Conservation (phyloP, 2,329 filamentous ascomycete genomes). For the Lachnum nothofagi region DNA sequence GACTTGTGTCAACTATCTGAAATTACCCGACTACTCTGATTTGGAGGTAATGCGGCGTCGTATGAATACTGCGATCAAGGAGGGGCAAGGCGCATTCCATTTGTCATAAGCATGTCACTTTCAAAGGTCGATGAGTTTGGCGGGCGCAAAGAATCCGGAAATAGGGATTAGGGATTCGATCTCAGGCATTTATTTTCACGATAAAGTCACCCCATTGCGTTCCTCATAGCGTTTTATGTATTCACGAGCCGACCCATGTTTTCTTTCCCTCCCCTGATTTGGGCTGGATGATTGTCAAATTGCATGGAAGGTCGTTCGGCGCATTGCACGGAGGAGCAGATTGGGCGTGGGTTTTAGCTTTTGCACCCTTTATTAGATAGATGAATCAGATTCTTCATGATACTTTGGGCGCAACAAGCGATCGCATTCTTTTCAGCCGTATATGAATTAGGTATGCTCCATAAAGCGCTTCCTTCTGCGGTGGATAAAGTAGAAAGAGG, state of each 20-base stretch:
- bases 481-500: too few relatives aligned
- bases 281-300: constrained; percentile 26
- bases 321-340: constrained; percentile 25
- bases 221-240: constrained; percentile 27
- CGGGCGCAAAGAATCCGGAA: too few relatives aligned
- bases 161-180: constrained; percentile 9
- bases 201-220: constrained; percentile 20
- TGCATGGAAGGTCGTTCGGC: constrained; percentile 36
- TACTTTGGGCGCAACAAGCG: too few relatives aligned
- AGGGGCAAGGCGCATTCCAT: constrained; percentile 97
- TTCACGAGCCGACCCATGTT: constrained; percentile 22
- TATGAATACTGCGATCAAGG: constrained; percentile 79
- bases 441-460: too few relatives aligned
- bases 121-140: constrained; percentile 9
- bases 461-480: too few relatives aligned
- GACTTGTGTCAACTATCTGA: constrained; percentile 99
- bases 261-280: constrained; percentile 14
- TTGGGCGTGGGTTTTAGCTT: constrained; percentile 20
- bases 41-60: constrained; percentile 72
- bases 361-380: constrained; percentile 26
- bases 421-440: too few relatives aligned
- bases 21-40: constrained; percentile 87
- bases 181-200: constrained; percentile 19
- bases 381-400: constrained; percentile 13
- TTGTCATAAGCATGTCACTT: constrained; percentile 57